A percentile compares a stretch with the other conserved stretches of the same genome.
These are phyloP conservation scores for Leishmania braziliensis DNA, from an alignment of 208 protist species.

Conservation along the genomic window DNA sequence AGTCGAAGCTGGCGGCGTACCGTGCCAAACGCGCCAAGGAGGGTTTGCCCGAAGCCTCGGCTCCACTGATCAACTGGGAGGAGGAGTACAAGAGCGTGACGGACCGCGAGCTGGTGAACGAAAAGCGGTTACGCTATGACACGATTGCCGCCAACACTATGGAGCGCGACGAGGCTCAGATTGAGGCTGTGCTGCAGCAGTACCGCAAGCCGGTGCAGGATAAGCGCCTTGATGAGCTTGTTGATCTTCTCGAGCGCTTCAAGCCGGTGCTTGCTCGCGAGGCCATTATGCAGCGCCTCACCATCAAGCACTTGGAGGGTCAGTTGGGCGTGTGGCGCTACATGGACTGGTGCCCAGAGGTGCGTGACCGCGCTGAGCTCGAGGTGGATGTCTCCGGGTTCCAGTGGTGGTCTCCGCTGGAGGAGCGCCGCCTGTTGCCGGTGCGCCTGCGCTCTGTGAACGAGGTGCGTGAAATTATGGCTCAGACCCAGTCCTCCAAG, in stretches of 20 bases:
- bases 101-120: conserved; percentile 87
- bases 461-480: conserved; percentile 91
- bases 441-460: conserved; percentile 88
- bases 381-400: conserved; percentile 85
- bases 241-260: conserved; percentile 90
- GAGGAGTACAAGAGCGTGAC: conserved; percentile 76
- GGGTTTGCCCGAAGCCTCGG: conserved; percentile 53
- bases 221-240: conserved; percentile 87
- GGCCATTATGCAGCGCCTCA: conserved; percentile 93
- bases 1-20: conserved; percentile 75
- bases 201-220: conserved; percentile 87
- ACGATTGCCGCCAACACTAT: conserved; percentile 73
- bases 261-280: conserved; percentile 93
- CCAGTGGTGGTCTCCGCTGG: conserved; percentile 89
- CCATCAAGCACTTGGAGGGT: conserved; percentile 92
- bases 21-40: conserved; percentile 68
- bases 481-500: conserved; percentile 81
- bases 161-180: conserved; percentile 83
- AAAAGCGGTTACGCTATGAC: conserved; percentile 91
- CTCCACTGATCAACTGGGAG: conserved; percentile 80
- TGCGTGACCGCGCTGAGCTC: conserved; percentile 90
- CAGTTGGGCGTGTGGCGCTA: conserved; percentile 93
- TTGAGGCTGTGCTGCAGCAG: conserved; percentile 84
- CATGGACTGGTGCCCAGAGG: conserved; percentile 94
- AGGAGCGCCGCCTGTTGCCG: conserved; percentile 85